phyloP scores from a whole-genome alignment of 2,329 filamentous ascomycete genomes.

The Chalaropsis ovoidea region DNA sequence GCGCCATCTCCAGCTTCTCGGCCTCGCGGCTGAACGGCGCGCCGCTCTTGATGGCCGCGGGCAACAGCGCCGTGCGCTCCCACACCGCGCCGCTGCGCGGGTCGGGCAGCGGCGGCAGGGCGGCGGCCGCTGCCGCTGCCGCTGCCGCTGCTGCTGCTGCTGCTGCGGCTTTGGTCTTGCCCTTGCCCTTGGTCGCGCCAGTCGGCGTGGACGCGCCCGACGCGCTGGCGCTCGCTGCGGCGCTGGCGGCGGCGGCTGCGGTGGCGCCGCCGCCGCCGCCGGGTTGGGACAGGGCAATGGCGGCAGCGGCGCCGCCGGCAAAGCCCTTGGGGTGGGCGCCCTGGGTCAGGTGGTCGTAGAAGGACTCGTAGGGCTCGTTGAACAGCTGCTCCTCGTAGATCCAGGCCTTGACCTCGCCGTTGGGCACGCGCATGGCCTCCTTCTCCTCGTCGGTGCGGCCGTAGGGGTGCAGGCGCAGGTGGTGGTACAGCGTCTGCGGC shows the following conservation, averaged over 20 bases:
- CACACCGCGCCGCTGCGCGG: constrained; percentile 43
- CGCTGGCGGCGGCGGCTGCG: constrained; percentile 18
- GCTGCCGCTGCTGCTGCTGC: constrained; percentile 28
- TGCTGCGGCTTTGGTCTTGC: constrained; percentile 39
- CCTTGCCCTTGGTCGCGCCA: constrained; percentile 44
- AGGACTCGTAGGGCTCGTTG: constrained; percentile 89
- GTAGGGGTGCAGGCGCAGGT: constrained; percentile 82
- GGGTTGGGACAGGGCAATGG: constrained; percentile 16
- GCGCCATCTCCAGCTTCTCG: constrained; percentile 53
- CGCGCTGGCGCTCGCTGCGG: constrained; percentile 21
- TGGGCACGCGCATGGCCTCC: constrained; percentile 47
- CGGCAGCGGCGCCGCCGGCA: constrained; percentile 28
- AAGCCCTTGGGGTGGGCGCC: constrained; percentile 50
- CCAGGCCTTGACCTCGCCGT: constrained; percentile 62
- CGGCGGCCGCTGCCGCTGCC: constrained; percentile 27
- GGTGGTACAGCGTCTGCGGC: constrained; percentile 89
- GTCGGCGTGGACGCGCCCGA: constrained; percentile 4
- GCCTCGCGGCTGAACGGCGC: constrained; percentile 66
- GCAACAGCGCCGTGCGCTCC: constrained; percentile 65
- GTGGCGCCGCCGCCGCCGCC: constrained; percentile 15
- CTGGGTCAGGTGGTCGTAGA: constrained; percentile 76
- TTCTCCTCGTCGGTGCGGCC: constrained; percentile 68
- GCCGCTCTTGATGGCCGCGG: constrained; percentile 52
- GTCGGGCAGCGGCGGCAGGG: constrained; percentile 34
- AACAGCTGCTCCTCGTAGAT: constrained; percentile 91